Percentiles rank a stretch among this genome's conserved stretches.
Conservation (phyloP, 352 stramenopile species). For the Phytophthora hybrid region DNA sequence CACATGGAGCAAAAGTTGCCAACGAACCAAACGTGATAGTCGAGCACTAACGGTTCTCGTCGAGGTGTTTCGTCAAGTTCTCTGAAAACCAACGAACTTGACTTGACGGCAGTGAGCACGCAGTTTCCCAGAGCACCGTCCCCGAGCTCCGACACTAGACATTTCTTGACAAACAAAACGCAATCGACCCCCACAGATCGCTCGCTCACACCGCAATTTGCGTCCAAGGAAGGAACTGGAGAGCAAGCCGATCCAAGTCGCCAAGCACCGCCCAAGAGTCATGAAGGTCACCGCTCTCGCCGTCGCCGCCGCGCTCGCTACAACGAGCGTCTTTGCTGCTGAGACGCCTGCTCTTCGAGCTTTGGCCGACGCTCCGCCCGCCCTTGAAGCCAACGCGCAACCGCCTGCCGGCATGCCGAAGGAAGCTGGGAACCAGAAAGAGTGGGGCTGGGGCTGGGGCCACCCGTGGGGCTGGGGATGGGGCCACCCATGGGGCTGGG, state of each 20-base stretch:
- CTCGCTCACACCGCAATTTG: slow-evolving; percentile 33
- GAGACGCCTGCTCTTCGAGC: slow-evolving; percentile 30
- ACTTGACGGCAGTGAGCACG: slow-evolving; percentile 22
- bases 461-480: slow-evolving; percentile 15
- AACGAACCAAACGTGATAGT: background rate
- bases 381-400: slow-evolving; percentile 14
- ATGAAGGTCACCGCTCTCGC: slow-evolving; percentile 37
- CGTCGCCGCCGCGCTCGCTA: slow-evolving; percentile 27
- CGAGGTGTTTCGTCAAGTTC: background rate
- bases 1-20: too few relatives aligned
- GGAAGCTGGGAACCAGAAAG: slow-evolving; percentile 24
- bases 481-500: slow-evolving; percentile 1
- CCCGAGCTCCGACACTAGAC: slow-evolving; percentile 12
- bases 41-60: too few relatives aligned
- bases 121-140: slow-evolving; percentile 25
- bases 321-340: slow-evolving; percentile 16
- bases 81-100: slow-evolving; percentile 18
- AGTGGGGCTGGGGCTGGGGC: slow-evolving; percentile 20
- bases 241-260: slow-evolving; percentile 6
- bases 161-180: background rate
- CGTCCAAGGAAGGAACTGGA: slow-evolving; percentile 13
- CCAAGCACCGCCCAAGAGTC: slow-evolving; percentile 6
- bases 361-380: slow-evolving; percentile 16
- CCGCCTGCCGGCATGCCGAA: slow-evolving; percentile 2
- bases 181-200: background rate